Base-by-base conservation (phyloP, 2,329 filamentous ascomycete genomes). In the Colletotrichum karsti region DNA sequence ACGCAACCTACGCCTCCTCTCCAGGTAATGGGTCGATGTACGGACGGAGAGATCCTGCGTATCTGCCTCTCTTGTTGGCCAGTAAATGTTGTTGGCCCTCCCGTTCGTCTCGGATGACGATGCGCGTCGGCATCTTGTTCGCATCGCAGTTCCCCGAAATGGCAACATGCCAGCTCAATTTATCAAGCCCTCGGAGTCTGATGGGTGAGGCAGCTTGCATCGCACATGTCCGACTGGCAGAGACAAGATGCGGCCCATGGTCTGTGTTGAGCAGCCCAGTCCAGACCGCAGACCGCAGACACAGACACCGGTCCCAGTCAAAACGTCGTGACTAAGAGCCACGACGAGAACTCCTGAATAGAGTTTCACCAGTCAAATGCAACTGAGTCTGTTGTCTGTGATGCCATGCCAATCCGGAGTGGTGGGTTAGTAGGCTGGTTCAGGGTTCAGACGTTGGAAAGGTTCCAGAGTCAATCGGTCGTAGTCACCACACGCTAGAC, bases 361-460 rank as follows among this genome's bases (percentile, higher is more conserved):
- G 30, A 64, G 64, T 67, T 58, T 42, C 44, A 58, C 53, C 51
- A 35, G 35, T 46, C n/a, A n/a, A 53, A 20, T 30, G 28, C 18
- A 48, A 57, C 51, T 63, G 37, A 37, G 35, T 53, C 59, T 67
- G 22, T 64, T 46, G 44, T 64, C 60, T 64, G 59, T 64, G 37
- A 44, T 67, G 64, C 60, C 64, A 58, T 67, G 53, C 53, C 60
- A 63, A 67, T 58, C 64, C 64, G 64, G 64, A 28, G 42, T 58
- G 50, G 33, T 48, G 64, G 64, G 46, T 53, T 63, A 24, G 41
- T n/a, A 44, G 51, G 64, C 59, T 63, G 28, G 26, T n/a, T 39
- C 35, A 48, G 44, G 60, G 59, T 41, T 54, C 59, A 58, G 60
- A 67, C 64, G 64, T 67, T 67, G 64, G 50, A 53, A 44, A 56